Conservation (phyloP, 2,329 filamentous ascomycete species). For the Neophaeococcomyces mojaviensis region DNA sequence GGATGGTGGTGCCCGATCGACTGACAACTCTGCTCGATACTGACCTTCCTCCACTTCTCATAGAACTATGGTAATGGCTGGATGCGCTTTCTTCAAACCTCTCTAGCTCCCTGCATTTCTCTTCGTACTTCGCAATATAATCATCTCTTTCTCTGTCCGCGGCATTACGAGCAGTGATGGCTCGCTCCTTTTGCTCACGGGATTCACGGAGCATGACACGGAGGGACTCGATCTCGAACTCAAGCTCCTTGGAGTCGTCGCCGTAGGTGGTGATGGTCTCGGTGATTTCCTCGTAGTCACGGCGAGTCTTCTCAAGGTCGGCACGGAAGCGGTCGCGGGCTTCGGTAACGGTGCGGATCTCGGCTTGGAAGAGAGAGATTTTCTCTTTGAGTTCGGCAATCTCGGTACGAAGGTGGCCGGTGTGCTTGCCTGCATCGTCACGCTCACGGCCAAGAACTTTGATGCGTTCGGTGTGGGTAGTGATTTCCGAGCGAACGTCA, state of each 20-base stretch:
- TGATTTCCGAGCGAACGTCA: conserved; percentile 17
- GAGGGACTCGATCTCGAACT: conserved; percentile 26
- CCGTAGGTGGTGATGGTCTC: conserved; percentile 24
- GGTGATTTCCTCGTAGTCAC: conserved; percentile 24
- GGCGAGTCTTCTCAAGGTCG: conserved; percentile 22
- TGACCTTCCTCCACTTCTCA: not conserved
- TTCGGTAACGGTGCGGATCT: conserved; percentile 20
- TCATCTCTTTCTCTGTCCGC: conserved; percentile 7
- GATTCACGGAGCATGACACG: conserved; percentile 23
- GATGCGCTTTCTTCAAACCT: conserved; percentile 6
- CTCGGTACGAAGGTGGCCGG: conserved; percentile 20
- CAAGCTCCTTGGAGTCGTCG: conserved; percentile 18
- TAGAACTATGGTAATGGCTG: not conserved
- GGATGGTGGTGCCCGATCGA: not conserved
- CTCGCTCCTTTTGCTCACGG: conserved; percentile 26
- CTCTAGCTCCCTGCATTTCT: conserved; percentile 11
- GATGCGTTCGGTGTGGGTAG: conserved; percentile 22
- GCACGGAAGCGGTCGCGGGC: conserved; percentile 21
- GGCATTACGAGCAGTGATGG: conserved; percentile 22
- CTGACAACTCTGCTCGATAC: not conserved
- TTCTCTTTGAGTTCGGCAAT: conserved; percentile 23
- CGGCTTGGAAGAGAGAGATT: conserved; percentile 20
- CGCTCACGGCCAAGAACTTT: conserved; percentile 24
- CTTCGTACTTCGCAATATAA: conserved; percentile 9
- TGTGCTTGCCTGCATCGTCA: conserved; percentile 23